These are phyloP conservation scores for Termitomyces sp. DNA, from an alignment of 768 basidiomycete species.

Conservation along the genomic window DNA sequence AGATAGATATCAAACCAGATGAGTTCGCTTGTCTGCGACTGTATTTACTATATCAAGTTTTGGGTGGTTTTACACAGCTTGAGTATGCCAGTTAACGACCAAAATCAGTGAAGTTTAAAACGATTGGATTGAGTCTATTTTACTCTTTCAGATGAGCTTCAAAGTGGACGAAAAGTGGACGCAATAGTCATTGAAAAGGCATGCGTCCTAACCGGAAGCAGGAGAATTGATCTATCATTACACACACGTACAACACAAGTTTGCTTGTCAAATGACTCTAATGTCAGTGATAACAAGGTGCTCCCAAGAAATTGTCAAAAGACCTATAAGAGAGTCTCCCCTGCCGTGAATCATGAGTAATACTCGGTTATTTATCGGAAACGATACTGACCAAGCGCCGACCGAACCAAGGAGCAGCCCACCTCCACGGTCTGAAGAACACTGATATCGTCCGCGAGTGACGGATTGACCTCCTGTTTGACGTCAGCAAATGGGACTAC, in stretches of 20 bases:
- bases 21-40: no score
- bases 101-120: no score
- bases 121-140: no score
- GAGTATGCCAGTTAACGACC: no score
- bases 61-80: no score
- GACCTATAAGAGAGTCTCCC: slow-evolving; percentile 38
- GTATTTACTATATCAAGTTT: no score
- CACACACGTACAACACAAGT: background rate
- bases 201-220: background rate
- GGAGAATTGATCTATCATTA: background rate
- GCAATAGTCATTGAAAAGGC: background rate
- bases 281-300: background rate
- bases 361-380: background rate
- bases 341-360: slow-evolving; percentile 18
- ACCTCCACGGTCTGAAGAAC: slow-evolving; percentile 87
- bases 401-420: slow-evolving; percentile 79
- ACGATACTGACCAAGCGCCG: slow-evolving; percentile 64
- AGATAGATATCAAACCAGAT: no score
- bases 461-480: slow-evolving; percentile 91
- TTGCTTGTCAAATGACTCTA: background rate
- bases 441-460: slow-evolving; percentile 66
- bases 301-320: background rate
- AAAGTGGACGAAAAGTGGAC: background rate
- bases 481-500: slow-evolving; percentile 2
- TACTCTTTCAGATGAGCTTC: background rate